Conservation (phyloP, 2,329 filamentous ascomycete species). For the Ascochyta rabiei region DNA sequence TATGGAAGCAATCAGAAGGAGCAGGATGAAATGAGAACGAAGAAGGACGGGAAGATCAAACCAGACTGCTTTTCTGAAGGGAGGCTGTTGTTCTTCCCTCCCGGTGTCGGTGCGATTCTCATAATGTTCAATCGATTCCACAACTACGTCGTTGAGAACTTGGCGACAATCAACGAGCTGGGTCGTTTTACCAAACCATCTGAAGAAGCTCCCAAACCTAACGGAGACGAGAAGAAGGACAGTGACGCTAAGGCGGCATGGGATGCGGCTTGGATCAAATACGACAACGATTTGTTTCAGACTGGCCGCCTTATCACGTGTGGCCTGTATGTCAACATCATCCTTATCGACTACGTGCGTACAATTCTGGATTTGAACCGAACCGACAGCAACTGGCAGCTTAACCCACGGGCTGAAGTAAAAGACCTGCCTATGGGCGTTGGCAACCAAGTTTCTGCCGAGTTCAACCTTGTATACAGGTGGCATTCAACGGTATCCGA, state of each 20-base stretch:
- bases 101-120: constrained; percentile 70
- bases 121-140: constrained; percentile 79
- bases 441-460: constrained; percentile 82
- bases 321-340: constrained; percentile 61
- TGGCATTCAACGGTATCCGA: constrained; percentile 83
- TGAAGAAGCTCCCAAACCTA: constrained; percentile 24
- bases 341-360: constrained; percentile 60
- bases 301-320: constrained; percentile 59
- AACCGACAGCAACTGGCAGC: constrained; percentile 77
- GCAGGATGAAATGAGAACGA: constrained; percentile 69
- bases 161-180: constrained; percentile 85
- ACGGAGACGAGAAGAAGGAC: constrained; percentile 52
- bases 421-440: constrained; percentile 69
- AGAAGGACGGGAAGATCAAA: constrained; percentile 71
- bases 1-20: constrained; percentile 74
- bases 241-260: constrained; percentile 26
- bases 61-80: constrained; percentile 72
- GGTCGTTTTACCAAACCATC: constrained; percentile 74
- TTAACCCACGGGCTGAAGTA: constrained; percentile 76
- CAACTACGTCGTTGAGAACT: constrained; percentile 80
- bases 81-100: constrained; percentile 69
- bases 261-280: constrained; percentile 45
- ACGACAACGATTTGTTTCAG: constrained; percentile 58
- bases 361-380: constrained; percentile 66
- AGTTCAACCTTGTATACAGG: constrained; percentile 87